Conservation (phyloP, 768 basidiomycete genomes). For the Tylopilus vinaceipallidus region DNA sequence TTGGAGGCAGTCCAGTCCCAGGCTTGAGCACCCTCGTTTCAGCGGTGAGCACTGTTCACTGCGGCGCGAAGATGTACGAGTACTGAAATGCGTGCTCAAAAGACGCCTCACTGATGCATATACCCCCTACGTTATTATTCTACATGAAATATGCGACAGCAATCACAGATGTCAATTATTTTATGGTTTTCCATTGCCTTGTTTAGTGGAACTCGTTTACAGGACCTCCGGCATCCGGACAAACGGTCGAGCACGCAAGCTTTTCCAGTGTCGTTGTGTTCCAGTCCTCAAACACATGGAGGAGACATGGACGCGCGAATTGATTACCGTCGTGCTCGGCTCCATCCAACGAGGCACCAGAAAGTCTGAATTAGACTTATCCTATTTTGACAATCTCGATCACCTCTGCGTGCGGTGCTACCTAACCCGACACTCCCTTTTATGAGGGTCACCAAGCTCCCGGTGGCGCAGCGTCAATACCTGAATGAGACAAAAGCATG, state of each 20-base stretch:
- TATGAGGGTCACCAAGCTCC: neutral
- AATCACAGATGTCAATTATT: neutral
- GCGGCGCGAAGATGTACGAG: neutral
- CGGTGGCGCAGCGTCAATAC: neutral
- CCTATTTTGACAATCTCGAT: neutral
- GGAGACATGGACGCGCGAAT: neutral
- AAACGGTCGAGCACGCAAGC: too few relatives aligned
- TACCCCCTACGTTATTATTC: neutral
- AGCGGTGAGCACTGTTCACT: neutral
- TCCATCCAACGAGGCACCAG: neutral
- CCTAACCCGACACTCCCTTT: neutral
- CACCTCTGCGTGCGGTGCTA: neutral
- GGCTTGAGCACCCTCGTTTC: slow-evolving; percentile 2
- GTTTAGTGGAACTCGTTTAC: neutral
- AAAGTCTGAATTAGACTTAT: neutral
- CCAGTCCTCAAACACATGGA: too few relatives aligned
- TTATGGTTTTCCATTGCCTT: neutral
- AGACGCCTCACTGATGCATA: neutral
- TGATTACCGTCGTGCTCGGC: too few relatives aligned
- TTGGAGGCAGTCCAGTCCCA: neutral
- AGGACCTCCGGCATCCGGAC: too few relatives aligned
- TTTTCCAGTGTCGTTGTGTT: too few relatives aligned
- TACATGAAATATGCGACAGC: neutral
- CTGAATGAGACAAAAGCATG: too few relatives aligned
- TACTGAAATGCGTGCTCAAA: neutral